These are phyloP conservation scores for Poa annua DNA, from an alignment of 176 grass and related monocot species.

Conservation along the genomic window DNA sequence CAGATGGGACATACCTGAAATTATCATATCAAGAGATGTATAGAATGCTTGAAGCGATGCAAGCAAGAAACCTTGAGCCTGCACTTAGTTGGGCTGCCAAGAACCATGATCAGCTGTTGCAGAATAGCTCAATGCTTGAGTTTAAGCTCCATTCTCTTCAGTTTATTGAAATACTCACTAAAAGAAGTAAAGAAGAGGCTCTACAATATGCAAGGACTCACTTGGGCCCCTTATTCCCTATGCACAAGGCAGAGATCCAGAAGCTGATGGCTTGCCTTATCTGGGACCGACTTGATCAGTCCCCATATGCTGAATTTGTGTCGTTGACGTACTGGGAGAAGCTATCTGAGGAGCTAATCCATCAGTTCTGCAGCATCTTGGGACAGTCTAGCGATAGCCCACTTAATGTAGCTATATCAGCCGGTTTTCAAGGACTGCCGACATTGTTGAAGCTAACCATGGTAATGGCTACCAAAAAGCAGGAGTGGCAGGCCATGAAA, in stretches of 20 bases:
- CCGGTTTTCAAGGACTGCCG: constrained; percentile 81
- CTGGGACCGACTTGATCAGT: constrained; percentile 71
- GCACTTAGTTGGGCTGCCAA: constrained; percentile 77
- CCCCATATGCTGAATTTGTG: constrained; percentile 76
- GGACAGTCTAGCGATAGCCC: constrained; percentile 70
- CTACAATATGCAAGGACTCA: constrained; percentile 66
- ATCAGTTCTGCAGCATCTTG: constrained; percentile 73
- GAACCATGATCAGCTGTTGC: constrained; percentile 60
- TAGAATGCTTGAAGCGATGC: constrained; percentile 75
- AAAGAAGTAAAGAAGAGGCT: constrained; percentile 54
- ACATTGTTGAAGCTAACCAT: constrained; percentile 69
- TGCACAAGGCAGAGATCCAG: constrained; percentile 59
- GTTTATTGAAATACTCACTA: constrained; percentile 72
- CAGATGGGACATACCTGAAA: constrained; percentile 60
- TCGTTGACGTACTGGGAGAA: constrained; percentile 70
- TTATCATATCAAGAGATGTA: constrained; percentile 82
- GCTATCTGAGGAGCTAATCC: constrained; percentile 60
- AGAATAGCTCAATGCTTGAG: constrained; percentile 77
- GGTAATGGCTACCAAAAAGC: constrained; percentile 79
- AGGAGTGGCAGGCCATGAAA: constrained; percentile 93
- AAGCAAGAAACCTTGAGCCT: constrained; percentile 72
- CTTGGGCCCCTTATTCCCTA: constrained; percentile 52
- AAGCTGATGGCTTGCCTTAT: constrained; percentile 78
- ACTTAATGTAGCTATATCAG: constrained; percentile 59
- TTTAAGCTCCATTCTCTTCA: constrained; percentile 87